phyloP scores from a whole-genome alignment of 2,329 filamentous ascomycete genomes.

The Aureobasidium zeae region DNA sequence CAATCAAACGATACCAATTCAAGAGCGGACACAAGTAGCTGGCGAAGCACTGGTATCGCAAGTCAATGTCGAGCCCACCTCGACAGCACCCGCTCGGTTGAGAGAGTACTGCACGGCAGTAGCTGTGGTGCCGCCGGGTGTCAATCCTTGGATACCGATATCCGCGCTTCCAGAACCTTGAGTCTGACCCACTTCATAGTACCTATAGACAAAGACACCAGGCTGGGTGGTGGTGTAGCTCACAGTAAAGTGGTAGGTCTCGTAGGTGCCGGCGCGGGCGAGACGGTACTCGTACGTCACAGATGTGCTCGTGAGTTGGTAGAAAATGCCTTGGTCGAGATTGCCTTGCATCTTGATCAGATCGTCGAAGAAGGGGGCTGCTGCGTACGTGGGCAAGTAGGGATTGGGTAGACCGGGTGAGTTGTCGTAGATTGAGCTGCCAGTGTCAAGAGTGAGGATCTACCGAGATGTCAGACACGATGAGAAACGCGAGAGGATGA shows the following conservation, averaged over 20 bases:
- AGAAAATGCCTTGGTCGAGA: constrained; percentile 27
- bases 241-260: constrained; percentile 27
- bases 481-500: not conserved
- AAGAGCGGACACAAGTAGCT: not conserved
- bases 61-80: constrained; percentile 21
- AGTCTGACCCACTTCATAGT: constrained; percentile 22
- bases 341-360: constrained; percentile 21
- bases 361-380: constrained; percentile 29
- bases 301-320: constrained; percentile 21
- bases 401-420: constrained; percentile 20
- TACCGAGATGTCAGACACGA: not conserved
- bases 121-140: constrained; percentile 18
- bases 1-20: not conserved
- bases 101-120: constrained; percentile 21
- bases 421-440: constrained; percentile 23
- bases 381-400: constrained; percentile 23
- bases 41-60: constrained; percentile 20
- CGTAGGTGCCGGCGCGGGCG: constrained; percentile 18
- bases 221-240: constrained; percentile 23
- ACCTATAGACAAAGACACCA: constrained; percentile 25
- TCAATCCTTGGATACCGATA: constrained; percentile 16
- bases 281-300: constrained; percentile 28
- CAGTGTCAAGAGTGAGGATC: constrained; percentile 24
- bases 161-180: constrained; percentile 15
- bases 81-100: constrained; percentile 17